phyloP scores from a whole-genome alignment of 2,329 filamentous ascomycete genomes.

The Bipolaris sorokiniana region DNA sequence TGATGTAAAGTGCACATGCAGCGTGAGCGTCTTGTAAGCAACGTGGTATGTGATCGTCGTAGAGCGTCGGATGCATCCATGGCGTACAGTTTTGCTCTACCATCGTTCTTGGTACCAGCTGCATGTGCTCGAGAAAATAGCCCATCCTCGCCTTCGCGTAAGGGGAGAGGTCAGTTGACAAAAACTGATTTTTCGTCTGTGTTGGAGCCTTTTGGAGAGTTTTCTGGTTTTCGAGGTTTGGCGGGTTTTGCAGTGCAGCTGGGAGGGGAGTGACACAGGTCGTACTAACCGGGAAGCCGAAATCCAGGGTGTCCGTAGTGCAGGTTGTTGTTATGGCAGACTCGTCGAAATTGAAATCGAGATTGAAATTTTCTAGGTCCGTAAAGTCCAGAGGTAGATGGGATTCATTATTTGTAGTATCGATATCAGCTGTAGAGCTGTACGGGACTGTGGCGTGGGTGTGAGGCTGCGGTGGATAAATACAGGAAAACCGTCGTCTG shows the following conservation, averaged over 20 bases:
- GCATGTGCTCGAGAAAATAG: slow-evolving; percentile 38
- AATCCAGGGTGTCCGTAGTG: slow-evolving; percentile 20
- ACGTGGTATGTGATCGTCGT: slow-evolving; percentile 59
- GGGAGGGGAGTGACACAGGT: slow-evolving; percentile 60
- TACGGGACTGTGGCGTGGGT: neutral
- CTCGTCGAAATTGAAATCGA: slow-evolving; percentile 15
- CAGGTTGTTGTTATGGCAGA: slow-evolving; percentile 9
- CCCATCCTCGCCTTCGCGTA: slow-evolving; percentile 31
- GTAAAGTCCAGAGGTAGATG: neutral
- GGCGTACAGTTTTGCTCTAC: slow-evolving; percentile 58
- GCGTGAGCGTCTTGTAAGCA: slow-evolving; percentile 61
- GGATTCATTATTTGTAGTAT: slow-evolving; percentile 22
- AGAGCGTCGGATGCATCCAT: slow-evolving; percentile 62
- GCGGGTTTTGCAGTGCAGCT: slow-evolving; percentile 12
- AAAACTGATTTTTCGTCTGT: slow-evolving; percentile 10
- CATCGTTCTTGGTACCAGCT: slow-evolving; percentile 48
- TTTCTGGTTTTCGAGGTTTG: slow-evolving; percentile 2
- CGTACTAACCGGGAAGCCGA: slow-evolving; percentile 41
- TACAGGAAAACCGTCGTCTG: slow-evolving; percentile 56
- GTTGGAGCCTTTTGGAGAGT: neutral
- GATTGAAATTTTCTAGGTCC: slow-evolving; percentile 31
- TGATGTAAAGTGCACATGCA: slow-evolving; percentile 60
- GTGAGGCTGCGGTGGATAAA: slow-evolving; percentile 47
- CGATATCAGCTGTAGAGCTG: neutral
- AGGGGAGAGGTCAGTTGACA: slow-evolving; percentile 23